These are phyloP conservation scores for Leersia perrieri DNA, from an alignment of 176 grass and related monocot genomes.

Conservation along the genomic window DNA sequence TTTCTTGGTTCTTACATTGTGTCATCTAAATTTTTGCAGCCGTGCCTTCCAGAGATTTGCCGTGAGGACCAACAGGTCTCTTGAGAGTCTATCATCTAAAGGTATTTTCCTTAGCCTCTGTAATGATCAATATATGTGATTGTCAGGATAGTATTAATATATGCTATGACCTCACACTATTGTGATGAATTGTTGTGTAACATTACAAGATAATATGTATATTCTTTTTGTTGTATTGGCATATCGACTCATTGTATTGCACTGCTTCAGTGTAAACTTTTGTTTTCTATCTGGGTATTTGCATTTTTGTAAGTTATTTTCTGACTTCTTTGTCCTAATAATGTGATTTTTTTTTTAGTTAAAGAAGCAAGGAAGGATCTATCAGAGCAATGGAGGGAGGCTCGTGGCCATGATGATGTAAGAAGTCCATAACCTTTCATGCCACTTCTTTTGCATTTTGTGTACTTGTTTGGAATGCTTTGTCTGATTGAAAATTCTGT, in stretches of 20 bases:
- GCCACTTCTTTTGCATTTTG: not conserved
- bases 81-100: constrained; percentile 56
- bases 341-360: not conserved
- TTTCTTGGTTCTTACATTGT: not conserved
- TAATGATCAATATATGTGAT: not conserved
- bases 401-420: constrained; percentile 45
- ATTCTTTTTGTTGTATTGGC: too few species aligned
- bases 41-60: constrained; percentile 78
- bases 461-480: not conserved
- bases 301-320: not conserved
- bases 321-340: not conserved
- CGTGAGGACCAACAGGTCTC: constrained; percentile 61
- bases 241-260: too few species aligned
- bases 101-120: not conserved
- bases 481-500: not conserved
- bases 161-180: not conserved
- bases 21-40: constrained; percentile 27
- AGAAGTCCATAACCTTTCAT: not conserved
- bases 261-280: too few species aligned
- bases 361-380: constrained; percentile 48
- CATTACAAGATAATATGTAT: too few species aligned
- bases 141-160: not conserved
- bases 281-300: not conserved
- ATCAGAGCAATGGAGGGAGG: constrained; percentile 37
- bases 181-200: not conserved